Base-by-base conservation (phyloP, 257 asterid species). In the Lavandula angustifolia region DNA sequence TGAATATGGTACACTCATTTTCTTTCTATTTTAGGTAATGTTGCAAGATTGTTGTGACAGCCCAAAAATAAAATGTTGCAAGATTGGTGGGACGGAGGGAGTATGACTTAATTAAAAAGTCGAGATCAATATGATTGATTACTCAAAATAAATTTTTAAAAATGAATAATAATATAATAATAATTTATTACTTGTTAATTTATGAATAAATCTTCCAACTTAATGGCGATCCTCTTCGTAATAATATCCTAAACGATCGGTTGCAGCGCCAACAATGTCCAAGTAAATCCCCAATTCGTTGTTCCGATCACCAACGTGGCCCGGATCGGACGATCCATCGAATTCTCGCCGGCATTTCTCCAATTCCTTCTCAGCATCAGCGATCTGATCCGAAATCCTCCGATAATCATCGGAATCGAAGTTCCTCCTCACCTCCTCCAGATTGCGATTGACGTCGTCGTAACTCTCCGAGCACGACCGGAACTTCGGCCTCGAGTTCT, bases 391-490 rank as follows among this genome's bases (percentile, higher is more conserved):
- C 0, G 35, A 22, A 3, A 69, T 38, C 18, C 11, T 4, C 32
- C 27, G 35, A 57, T 32, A 54, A 5, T 37, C 37, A 4, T 16
- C 44, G 1, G 74, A 54, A 50, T 54, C 55, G 9, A 69, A 60
- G 31, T 10, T 10, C 8, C 18, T 42, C 42, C 35, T 59, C 4
- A 54, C 74, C 22, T 7, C 11, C 0, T 10, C 34, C n/a, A 79
- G 75, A 64, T 68, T 61, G 31, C 50, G 61, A 42, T 44, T 9
- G 4, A 64, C 78, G 5, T 76, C 62, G n/a, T 60, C 50, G 67
- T 74, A 76, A 38, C 71, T 80, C 50, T 59, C 54, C 0, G 76
- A 61, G 43, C 85, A 80, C 2, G 68, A 54, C 4, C 1, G 5
- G 42, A 74, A 76, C 54, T 68, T 67, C 9, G 18, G 7, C 54